Evolutionary conservation across 2,329 filamentous ascomycete species (phyloP).

Genomic region (Pseudogymnoascus sp.): DNA sequence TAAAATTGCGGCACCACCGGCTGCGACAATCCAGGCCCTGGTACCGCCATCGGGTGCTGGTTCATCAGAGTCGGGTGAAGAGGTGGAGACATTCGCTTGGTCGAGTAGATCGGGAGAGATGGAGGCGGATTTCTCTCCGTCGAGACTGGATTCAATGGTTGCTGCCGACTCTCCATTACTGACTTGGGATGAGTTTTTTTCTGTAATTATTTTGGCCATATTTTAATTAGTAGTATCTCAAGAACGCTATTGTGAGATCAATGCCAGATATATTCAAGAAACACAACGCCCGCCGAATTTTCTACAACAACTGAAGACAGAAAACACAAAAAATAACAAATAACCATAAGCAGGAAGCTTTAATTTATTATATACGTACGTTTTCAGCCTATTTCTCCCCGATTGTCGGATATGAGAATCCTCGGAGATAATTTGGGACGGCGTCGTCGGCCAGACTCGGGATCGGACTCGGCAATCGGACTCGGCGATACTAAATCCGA

Average conservation of each 20-base stretch:
- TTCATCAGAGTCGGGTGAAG: conserved; percentile 33
- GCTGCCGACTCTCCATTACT: no score
- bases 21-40: conserved; percentile 12
- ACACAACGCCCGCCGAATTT: not conserved
- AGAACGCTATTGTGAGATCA: not conserved
- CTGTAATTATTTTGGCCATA: not conserved
- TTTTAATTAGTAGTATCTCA: not conserved
- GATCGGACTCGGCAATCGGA: conserved; percentile 13
- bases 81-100: conserved; percentile 12
- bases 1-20: conserved; percentile 10
- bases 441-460: not conserved
- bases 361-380: not conserved
- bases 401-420: not conserved
- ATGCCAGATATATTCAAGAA: not conserved
- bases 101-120: conserved; percentile 34
- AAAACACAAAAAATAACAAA: not conserved
- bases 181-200: not conserved
- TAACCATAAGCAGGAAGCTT: not conserved
- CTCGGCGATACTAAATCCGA: conserved; percentile 17
- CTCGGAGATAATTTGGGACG: not conserved
- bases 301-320: not conserved
- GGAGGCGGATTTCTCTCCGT: conserved; percentile 26
- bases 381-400: not conserved
- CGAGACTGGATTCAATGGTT: not conserved
- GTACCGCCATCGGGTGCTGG: conserved; percentile 14